A percentile compares a stretch with the other conserved stretches of the same genome.
Conservation (phyloP, 2,329 filamentous ascomycete species). For the Paecilomyces dactylethromorphus region DNA sequence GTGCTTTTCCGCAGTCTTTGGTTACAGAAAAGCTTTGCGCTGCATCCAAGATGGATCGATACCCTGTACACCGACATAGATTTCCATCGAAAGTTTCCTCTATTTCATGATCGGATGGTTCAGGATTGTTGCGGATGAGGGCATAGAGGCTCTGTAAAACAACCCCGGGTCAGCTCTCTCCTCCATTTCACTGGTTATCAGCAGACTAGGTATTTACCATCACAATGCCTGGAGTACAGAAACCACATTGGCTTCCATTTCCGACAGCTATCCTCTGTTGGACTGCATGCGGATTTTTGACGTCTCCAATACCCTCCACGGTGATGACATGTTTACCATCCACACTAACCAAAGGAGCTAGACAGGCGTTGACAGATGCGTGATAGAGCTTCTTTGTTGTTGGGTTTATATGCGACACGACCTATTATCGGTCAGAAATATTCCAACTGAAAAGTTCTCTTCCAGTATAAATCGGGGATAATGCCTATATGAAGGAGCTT, state of each 20-base stretch:
- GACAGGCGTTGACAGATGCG: constrained; percentile 91
- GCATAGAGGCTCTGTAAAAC: constrained; percentile 72
- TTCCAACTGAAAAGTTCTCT: neutral
- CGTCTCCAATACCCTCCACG: constrained; percentile 88
- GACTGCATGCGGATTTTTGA: constrained; percentile 76
- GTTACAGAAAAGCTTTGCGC: constrained; percentile 68
- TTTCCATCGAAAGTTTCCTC: constrained; percentile 98
- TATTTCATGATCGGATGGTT: constrained; percentile 71
- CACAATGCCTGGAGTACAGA: constrained; percentile 95
- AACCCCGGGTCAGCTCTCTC: constrained; percentile 4
- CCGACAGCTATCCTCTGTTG: constrained; percentile 87
- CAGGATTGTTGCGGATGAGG: constrained; percentile 73
- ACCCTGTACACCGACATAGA: constrained; percentile 90
- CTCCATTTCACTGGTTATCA: neutral
- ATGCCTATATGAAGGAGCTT: neutral
- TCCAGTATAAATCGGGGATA: neutral
- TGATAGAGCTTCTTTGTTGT: constrained; percentile 92
- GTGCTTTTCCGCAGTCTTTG: constrained; percentile 53
- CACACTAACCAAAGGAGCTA: constrained; percentile 84
- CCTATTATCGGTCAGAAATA: constrained; percentile 34
- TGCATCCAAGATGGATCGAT: constrained; percentile 86
- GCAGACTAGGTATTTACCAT: constrained; percentile 51
- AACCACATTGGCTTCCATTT: constrained; percentile 90
- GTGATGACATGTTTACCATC: constrained; percentile 99
- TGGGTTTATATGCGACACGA: constrained; percentile 88